Percentiles rank a stretch among this genome's conserved stretches.
Evolutionary conservation across 2,329 filamentous ascomycete genomes (phyloP).

Genomic region (Coleophoma cylindrospora): DNA sequence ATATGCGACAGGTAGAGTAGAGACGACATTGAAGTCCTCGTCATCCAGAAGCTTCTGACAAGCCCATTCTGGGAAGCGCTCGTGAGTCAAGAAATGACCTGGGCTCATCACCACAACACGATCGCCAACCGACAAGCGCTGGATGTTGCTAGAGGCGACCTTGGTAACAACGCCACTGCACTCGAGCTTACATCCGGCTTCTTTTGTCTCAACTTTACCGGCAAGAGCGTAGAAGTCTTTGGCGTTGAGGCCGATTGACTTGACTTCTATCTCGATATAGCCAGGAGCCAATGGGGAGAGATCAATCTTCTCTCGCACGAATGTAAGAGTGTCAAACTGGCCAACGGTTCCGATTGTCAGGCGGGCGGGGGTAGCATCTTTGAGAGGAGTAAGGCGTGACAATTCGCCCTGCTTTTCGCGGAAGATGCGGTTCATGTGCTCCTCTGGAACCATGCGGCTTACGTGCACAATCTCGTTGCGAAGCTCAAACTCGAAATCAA

Average conservation of each 20-base stretch:
- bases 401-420: slow-evolving; percentile 4
- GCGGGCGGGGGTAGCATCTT: not conserved
- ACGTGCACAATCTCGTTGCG: slow-evolving; percentile 2
- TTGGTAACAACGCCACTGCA: slow-evolving; percentile 10
- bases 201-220: too few species aligned
- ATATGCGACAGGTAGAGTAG: not conserved
- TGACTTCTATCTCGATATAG: slow-evolving; percentile 8
- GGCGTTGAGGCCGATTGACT: slow-evolving; percentile 7
- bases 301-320: not conserved
- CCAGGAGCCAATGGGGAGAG: not conserved
- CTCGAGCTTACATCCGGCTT: not conserved
- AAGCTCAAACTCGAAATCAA: not conserved
- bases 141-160: slow-evolving; percentile 13
- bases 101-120: slow-evolving; percentile 10
- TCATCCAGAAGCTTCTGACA: not conserved
- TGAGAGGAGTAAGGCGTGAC: not conserved
- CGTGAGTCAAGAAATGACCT: not conserved
- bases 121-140: slow-evolving; percentile 16
- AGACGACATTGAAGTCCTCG: not conserved
- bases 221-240: slow-evolving; percentile 1
- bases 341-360: not conserved
- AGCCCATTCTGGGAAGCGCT: not conserved
- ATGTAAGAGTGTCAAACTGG: slow-evolving; percentile 2
- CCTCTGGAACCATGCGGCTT: slow-evolving; percentile 7
- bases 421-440: slow-evolving; percentile 3